A percentile compares a stretch with the other conserved stretches of the same genome.
These are phyloP conservation scores for Pleurotus platypus DNA, from an alignment of 768 basidiomycete genomes.

Conservation along the genomic window DNA sequence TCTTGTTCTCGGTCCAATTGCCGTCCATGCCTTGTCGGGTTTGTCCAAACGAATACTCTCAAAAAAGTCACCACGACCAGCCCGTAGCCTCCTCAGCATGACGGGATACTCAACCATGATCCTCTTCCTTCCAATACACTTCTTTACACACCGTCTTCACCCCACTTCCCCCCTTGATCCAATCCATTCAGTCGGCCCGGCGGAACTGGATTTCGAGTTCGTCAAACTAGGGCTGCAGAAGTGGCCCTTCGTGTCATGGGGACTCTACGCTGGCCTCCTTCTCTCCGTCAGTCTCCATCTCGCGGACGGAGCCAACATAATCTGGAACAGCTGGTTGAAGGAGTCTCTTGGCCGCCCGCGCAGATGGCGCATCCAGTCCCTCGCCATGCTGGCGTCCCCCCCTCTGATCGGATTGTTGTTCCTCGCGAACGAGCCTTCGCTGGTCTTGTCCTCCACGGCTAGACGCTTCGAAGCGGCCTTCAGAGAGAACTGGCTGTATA, in stretches of 20 bases:
- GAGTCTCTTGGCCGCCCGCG: slow-evolving; percentile 16
- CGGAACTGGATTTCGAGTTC: slow-evolving; percentile 81
- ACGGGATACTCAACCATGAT: slow-evolving; percentile 61
- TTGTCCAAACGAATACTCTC: slow-evolving; percentile 56
- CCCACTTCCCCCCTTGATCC: slow-evolving; percentile 45
- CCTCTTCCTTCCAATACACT: slow-evolving; percentile 65
- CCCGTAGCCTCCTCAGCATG: slow-evolving; percentile 45
- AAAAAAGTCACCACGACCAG: slow-evolving; percentile 24
- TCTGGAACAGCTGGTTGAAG: slow-evolving; percentile 49
- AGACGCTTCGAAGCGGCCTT: slow-evolving; percentile 52
- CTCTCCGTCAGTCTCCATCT: slow-evolving; percentile 54
- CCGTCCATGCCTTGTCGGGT: slow-evolving; percentile 57
- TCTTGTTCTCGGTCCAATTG: slow-evolving; percentile 66
- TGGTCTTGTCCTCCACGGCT: slow-evolving; percentile 48
- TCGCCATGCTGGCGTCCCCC: slow-evolving; percentile 40
- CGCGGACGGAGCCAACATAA: slow-evolving; percentile 52
- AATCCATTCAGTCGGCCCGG: slow-evolving; percentile 60
- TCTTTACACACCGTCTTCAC: slow-evolving; percentile 59
- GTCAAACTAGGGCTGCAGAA: slow-evolving; percentile 65
- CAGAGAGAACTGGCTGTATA: slow-evolving; percentile 41
- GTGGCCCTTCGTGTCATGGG: slow-evolving; percentile 62
- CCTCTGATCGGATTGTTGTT: slow-evolving; percentile 53
- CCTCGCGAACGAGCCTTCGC: slow-evolving; percentile 54
- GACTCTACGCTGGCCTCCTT: slow-evolving; percentile 62
- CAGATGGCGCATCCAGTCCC: slow-evolving; percentile 19